Base-by-base conservation (phyloP, 2,329 filamentous ascomycete genomes). In the Huntiella moniliformis region DNA sequence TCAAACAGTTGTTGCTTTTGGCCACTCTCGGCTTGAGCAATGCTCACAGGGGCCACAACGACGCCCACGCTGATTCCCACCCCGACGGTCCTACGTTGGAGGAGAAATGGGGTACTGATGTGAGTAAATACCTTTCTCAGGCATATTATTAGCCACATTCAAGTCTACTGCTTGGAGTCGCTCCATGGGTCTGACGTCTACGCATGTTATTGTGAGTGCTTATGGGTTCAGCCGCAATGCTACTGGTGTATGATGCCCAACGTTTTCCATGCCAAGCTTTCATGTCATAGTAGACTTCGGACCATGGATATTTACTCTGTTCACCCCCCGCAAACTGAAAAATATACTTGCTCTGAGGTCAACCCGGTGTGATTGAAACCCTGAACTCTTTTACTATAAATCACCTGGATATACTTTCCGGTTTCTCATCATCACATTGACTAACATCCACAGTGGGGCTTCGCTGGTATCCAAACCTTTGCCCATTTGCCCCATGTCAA, bases 391-490 rank as follows among this genome's bases (percentile, higher is more conserved):
- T 33, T n/a, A 16, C 8, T 13, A 6, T 13, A 11, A 13, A 8
- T 39, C 7, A 2, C 15, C 13, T 12, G 35, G 6, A 13, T 18
- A 5, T 7, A 17, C 42, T 18, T 17, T 28, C 33, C 15, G 2
- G 10, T 13, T 37, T 36, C 15, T 18, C 12, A 3, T 5, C 28
- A 41, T 33, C 22, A n/a, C 32, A 34, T 10, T 40, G 4, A 15
- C 44, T 39, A 40, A 7, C 13, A 35, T 18, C 15, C 11, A 35
- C 31, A 63, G 60, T 63, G 61, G 60, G 51, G 56, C 1, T 91
- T 84, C 58, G 70, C 72, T 22, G 83, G 83, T 49, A 82, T 91
- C 51, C 76, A 77, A 45, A 77, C 77, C 33, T 86, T 84, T 59
- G 81, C 79, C 35, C 81, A 84, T 55, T 66, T 84, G 28, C 67